Base-by-base conservation (phyloP, 2,329 filamentous ascomycete genomes). In the Bipolaris victoriae region DNA sequence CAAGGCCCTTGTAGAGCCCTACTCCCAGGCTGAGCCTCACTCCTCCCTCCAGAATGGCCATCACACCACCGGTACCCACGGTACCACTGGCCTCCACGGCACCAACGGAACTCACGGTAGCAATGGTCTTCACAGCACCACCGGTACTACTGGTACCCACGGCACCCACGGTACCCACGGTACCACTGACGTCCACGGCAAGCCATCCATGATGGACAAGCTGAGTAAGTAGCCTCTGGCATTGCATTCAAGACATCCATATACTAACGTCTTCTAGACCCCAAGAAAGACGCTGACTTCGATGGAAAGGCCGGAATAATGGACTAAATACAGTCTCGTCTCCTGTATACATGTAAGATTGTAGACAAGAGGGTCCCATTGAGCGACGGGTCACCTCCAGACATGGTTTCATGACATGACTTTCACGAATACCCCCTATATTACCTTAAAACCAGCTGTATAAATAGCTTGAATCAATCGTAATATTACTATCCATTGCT, bases 231-330 rank as follows among this genome's bases (percentile, higher is more conserved):
- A 20, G 2, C 29, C 13, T 31, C 11, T 15, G 5, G 0, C 3
- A 15, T 16, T 33, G 9, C 2, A 33, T 7, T 10, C 3, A 46
- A 9, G 24, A 46, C 26, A 46, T 20, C 2, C 4, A 46, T 20
- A 11, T 15, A 31, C 43, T 46, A 46, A 46, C 26, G 4, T 16
- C 11, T 16, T 3, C 24, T n/a, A 55, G 53, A 86, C 72, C 83
- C 84, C 4, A 79, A 76, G 72, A 78, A 73, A 29, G 83, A 86
- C 66, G 61, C 83, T 24, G 77, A 84, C 61, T 73, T 79, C 35
- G 83, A 86, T 69, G 84, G 84, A 53, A 83, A 85, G 76, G 71
- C 74, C 31, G 83, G 83, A 5, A 83, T 85, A 58, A 81, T 84
- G 79, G 68, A 79, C 40, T 83, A 79, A 20, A 55, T 47, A 15